Conservation (phyloP, 1,139 yeast genomes). For the Taiozyma onychis region DNA sequence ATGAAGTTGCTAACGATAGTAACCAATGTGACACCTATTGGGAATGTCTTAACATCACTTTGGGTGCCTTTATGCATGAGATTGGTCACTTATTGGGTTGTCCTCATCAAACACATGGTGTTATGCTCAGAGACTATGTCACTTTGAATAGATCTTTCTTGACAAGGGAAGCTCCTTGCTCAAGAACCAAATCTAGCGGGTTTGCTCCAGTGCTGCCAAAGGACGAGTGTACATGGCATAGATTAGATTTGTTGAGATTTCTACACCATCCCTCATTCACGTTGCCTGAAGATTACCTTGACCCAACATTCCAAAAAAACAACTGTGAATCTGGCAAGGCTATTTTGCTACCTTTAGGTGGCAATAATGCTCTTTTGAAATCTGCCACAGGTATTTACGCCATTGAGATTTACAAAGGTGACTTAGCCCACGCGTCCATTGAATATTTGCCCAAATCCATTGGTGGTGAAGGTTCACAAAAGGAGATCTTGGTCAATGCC, state of each 20-base stretch:
- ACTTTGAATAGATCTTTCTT: constrained; percentile 77
- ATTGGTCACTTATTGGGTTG: constrained; percentile 88
- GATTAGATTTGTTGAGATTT: constrained; percentile 72
- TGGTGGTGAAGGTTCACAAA: constrained; percentile 57
- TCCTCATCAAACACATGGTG: constrained; percentile 87
- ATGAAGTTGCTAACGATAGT: constrained; percentile 84
- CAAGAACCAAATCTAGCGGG: constrained; percentile 44
- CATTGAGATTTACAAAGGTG: constrained; percentile 58
- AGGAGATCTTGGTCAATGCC: constrained; percentile 44
- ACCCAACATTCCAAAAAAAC: constrained; percentile 23
- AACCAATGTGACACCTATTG: constrained; percentile 81
- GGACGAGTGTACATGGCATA: constrained; percentile 85
- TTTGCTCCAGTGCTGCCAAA: constrained; percentile 45
- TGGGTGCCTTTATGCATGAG: constrained; percentile 95
- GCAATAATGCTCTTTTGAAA: constrained; percentile 42
- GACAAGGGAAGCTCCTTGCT: constrained; percentile 59
- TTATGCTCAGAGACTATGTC: constrained; percentile 83
- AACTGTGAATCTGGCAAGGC: constrained; percentile 27
- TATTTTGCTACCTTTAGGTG: constrained; percentile 38
- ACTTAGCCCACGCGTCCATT: constrained; percentile 55
- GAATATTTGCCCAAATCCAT: constrained; percentile 55
- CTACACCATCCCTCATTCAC: constrained; percentile 76
- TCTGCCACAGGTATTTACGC: constrained; percentile 66
- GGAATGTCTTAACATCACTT: constrained; percentile 82
- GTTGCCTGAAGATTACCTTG: constrained; percentile 54